Evolutionary conservation across 148 eudicot species (phyloP), one percentile per base, ranked within the genome.

Genomic region (Bassia scoparia): DNA sequence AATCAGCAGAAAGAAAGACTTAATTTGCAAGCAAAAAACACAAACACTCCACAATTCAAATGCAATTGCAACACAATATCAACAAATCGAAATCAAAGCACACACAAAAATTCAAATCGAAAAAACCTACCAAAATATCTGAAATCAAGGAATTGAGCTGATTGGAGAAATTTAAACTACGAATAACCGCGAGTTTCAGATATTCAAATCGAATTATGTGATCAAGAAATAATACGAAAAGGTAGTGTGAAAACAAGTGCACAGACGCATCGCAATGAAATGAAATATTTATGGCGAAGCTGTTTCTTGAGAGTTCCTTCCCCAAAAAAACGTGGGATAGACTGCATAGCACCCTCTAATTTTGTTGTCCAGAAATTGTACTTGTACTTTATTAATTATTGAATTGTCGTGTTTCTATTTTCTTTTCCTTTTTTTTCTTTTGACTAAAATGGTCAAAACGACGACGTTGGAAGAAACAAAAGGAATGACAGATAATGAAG

Each of bases 221-320:
- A 41, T 26, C 26, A 27, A 24, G 1, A 18, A 20, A 15, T 2
- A 37, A 56, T 37, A 24, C 17, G 14, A 71, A 62, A 3, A 23
- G 4, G 56, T 38, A 50, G 31, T 35, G 35, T 52, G 44, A 21
- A 50, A 69, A 27, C 60, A 37, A 49, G 74, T n/a, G n/a, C n/a
- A n/a, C n/a, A n/a, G 74, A 61, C 34, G 60, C 35, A 20, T 37
- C n/a, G n/a, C n/a, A n/a, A n/a, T n/a, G n/a, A 23, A 61, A 76
- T 69, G 52, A 69, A 69, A 61, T n/a, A n/a, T n/a, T 44, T 50
- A 34, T 59, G 49, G 21, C 61, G 50, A 70, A 21, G 31, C 20
- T 68, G 73, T 30, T n/a, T 35, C 37, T 60, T 62, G 26, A 74
- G 43, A n/a, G n/a, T n/a, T n/a, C n/a, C n/a, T 71, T 31, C 17